These are phyloP conservation scores for Ambrosiella cleistominuta DNA, from an alignment of 2,329 filamentous ascomycete genomes.

Conservation along the genomic window DNA sequence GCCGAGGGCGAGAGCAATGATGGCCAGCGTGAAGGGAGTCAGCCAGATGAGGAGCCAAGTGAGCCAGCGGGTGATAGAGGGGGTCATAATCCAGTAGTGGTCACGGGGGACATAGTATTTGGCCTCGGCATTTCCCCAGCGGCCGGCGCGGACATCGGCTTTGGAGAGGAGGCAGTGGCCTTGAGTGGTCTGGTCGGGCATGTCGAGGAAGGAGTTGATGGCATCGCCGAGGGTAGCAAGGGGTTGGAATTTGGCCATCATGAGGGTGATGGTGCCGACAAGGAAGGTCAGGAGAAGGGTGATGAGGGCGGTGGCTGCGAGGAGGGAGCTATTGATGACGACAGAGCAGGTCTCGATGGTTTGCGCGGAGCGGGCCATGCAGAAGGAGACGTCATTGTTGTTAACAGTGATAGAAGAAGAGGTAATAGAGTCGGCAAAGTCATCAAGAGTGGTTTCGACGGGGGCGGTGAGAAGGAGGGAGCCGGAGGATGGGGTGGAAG, in stretches of 20 bases:
- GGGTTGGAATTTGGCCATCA: slow-evolving; percentile 24
- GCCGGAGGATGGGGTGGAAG: slow-evolving; percentile 5
- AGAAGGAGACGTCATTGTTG: slow-evolving; percentile 15
- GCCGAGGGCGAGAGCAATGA: slow-evolving; percentile 23
- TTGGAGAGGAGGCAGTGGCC: slow-evolving; percentile 31
- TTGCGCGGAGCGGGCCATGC: slow-evolving; percentile 18
- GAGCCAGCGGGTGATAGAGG: slow-evolving; percentile 27
- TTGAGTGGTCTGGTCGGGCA: slow-evolving; percentile 27
- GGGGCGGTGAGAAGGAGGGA: slow-evolving; percentile 20
- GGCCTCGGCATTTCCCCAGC: slow-evolving; percentile 27
- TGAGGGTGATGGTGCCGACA: slow-evolving; percentile 23
- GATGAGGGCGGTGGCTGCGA: slow-evolving; percentile 26
- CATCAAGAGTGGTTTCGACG: slow-evolving; percentile 16
- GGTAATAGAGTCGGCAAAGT: slow-evolving; percentile 6
- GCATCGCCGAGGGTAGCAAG: slow-evolving; percentile 34
- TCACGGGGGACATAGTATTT: slow-evolving; percentile 25
- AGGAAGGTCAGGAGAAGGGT: slow-evolving; percentile 19
- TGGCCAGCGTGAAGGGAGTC: slow-evolving; percentile 21
- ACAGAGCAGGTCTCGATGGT: slow-evolving; percentile 22
- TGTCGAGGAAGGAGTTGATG: slow-evolving; percentile 30
- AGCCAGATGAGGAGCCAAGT: slow-evolving; percentile 25
- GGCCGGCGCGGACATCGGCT: slow-evolving; percentile 25
- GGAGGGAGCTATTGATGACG: slow-evolving; percentile 25
- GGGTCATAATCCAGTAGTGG: slow-evolving; percentile 29
- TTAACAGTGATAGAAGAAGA: not conserved